Evolutionary conservation across 1,284 basidiomycete genomes (phyloP), one percentile per base, ranked within the genome.

Genomic region (Phellopilus nigrolimitatus): DNA sequence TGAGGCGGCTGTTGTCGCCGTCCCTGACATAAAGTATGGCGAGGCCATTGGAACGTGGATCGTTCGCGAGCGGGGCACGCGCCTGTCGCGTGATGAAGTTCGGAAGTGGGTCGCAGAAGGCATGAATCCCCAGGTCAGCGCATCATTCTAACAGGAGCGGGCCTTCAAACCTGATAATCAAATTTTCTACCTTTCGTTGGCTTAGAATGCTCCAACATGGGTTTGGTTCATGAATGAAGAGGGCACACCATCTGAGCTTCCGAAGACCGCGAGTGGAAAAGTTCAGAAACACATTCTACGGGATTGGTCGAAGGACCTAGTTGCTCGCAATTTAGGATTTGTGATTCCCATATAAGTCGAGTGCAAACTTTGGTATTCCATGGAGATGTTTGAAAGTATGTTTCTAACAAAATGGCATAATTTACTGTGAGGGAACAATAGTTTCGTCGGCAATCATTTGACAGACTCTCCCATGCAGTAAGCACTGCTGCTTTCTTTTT

Each of bases 241-340:
- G 22, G 79, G 76, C 3, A 67, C 69, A 12, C 68, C 72, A 6
- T 64, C 67, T 19, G 84, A 88, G 56, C 65, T 92, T 9, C 91
- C 91, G 0, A 91, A 89, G 72, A 94, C 90, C 4, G 88, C 85
- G 15, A 92, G 89, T 59, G 91, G 91, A 38, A 94, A 94, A 67
- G 81, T 94, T 33, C 80, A 82, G 81, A 93, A 93, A 69, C 87
- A 91, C 66, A 64, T 90, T 22, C 58, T 78, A 3, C 64, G 77
- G 10, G 61, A 66, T 33, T 73, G 74, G 73, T 57, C 56, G 21
- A 53, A 55, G 47, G 57, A 56, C 17, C 49, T 53, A 46, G 54
- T 54, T 5, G 37, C 36, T 12, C 25, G 39, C 8, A n/a, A n/a
- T n/a, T n/a, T n/a, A n/a, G n/a, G n/a, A n/a, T n/a, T n/a, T n/a